These are phyloP conservation scores for Moesziomyces antarcticus DNA, from an alignment of 1,284 basidiomycete genomes.

Conservation along the genomic window DNA sequence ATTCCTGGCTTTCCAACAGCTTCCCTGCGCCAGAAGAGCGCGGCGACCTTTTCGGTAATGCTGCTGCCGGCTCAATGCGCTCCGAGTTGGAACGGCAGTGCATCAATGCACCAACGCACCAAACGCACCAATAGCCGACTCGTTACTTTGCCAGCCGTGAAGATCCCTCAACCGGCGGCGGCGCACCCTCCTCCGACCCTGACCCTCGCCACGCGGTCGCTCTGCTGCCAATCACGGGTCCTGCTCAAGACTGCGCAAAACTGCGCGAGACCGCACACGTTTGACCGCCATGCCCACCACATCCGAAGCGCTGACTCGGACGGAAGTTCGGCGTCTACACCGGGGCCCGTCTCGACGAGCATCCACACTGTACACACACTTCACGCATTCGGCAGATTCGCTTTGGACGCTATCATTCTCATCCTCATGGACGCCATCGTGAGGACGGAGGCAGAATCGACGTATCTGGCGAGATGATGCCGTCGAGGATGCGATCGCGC, in stretches of 20 bases:
- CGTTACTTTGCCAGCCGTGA: conserved; percentile 1
- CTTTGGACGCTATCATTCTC: background rate
- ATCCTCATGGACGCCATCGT: conserved; percentile 24
- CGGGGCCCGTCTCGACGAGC: background rate
- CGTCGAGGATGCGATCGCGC: conserved; percentile 63
- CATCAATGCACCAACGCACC: background rate
- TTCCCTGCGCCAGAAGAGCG: background rate
- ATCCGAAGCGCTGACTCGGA: conserved; percentile 4
- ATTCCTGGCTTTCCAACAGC: background rate
- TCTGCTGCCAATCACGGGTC: background rate
- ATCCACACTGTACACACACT: too few species aligned
- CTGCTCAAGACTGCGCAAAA: too few species aligned
- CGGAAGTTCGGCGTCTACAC: conserved; percentile 16
- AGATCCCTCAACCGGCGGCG: conserved; percentile 9
- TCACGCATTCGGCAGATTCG: too few species aligned
- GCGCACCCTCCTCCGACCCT: conserved; percentile 9
- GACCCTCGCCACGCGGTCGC: background rate
- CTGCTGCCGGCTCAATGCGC: conserved; percentile 28
- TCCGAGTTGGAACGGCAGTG: conserved; percentile 11
- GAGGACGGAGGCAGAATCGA: conserved; percentile 35
- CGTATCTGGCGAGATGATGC: conserved; percentile 59
- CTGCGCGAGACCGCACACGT: too few species aligned
- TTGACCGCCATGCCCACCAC: conserved; percentile 11
- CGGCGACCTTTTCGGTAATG: conserved; percentile 22
- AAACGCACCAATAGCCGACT: conserved; percentile 6